phyloP scores from a whole-genome alignment of 495 filamentous ascomycete species.

The Geoglossum glabrum region DNA sequence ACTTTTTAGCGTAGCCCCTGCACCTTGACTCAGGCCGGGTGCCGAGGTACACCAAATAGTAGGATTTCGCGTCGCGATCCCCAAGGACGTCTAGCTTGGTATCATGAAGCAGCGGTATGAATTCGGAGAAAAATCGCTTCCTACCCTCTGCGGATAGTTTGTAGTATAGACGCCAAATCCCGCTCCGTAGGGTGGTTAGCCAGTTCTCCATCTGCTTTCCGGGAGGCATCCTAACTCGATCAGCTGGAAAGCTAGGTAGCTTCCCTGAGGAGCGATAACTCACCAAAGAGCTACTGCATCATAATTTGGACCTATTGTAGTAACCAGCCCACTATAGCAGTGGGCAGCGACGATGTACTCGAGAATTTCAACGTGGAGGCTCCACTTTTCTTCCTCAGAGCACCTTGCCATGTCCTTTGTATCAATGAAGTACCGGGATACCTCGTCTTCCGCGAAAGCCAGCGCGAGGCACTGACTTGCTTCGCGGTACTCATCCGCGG shows the following conservation, averaged over 20 bases:
- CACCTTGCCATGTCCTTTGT: constrained; percentile 39
- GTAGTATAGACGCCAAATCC: constrained; percentile 53
- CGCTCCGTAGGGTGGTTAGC: constrained; percentile 46
- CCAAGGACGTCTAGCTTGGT: constrained; percentile 47
- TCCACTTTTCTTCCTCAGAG: constrained; percentile 45
- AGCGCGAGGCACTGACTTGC: constrained; percentile 48
- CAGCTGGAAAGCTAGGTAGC: not conserved
- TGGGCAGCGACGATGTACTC: constrained; percentile 54
- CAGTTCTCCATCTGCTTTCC: constrained; percentile 51
- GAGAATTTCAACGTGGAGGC: constrained; percentile 51
- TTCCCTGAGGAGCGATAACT: constrained; percentile 12
- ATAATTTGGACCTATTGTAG: constrained; percentile 50
- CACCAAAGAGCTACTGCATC: constrained; percentile 64
- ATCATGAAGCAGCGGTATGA: constrained; percentile 53
- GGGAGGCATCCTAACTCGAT: constrained; percentile 46
- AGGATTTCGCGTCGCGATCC: constrained; percentile 36
- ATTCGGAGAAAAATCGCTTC: constrained; percentile 53
- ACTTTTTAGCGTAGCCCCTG: constrained; percentile 45
- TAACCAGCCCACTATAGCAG: constrained; percentile 46
- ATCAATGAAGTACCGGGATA: constrained; percentile 49
- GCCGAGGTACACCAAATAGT: constrained; percentile 65
- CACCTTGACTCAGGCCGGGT: constrained; percentile 43
- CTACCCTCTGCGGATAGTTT: constrained; percentile 47
- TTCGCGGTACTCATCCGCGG: constrained; percentile 40
- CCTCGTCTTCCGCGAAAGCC: constrained; percentile 55